These are phyloP conservation scores for Corylus americana DNA, from an alignment of 306 rosid genomes.

Conservation along the genomic window DNA sequence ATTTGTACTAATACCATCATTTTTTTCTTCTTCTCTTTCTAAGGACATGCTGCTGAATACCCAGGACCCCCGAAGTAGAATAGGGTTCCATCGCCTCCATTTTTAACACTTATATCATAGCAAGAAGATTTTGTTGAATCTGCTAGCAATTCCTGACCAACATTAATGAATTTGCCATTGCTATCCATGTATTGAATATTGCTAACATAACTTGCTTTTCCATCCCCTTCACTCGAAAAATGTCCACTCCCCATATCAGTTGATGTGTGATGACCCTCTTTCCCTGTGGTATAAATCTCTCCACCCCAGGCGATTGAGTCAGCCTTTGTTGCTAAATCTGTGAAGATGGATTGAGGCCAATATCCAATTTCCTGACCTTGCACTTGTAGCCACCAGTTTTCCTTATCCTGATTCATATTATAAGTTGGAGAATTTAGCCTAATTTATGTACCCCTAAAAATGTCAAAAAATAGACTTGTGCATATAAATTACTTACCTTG, in stretches of 20 bases:
- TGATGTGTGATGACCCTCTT: slow-evolving; percentile 9
- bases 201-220: slow-evolving; percentile 25
- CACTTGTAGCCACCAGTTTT: slow-evolving; percentile 31
- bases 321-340: not conserved
- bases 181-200: slow-evolving; percentile 7
- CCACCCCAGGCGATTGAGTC: slow-evolving; percentile 4
- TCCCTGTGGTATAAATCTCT: slow-evolving; percentile 5
- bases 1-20: not conserved
- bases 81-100: not conserved
- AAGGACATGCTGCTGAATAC: slow-evolving; percentile 14
- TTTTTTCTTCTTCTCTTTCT: not conserved
- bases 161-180: not conserved
- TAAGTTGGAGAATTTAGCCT: not conserved
- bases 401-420: slow-evolving; percentile 5
- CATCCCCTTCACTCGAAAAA: slow-evolving; percentile 19
- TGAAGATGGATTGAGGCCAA: slow-evolving; percentile 28
- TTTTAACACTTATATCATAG: not conserved
- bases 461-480: no score
- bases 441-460: no score
- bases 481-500: slow-evolving; percentile 16
- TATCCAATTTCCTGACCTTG: slow-evolving; percentile 21
- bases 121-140: slow-evolving; percentile 21
- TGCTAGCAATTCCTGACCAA: not conserved
- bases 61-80: slow-evolving; percentile 31
- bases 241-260: slow-evolving; percentile 42